Conservation (phyloP, 495 filamentous ascomycete species). For the Annulohypoxylon nitens region DNA sequence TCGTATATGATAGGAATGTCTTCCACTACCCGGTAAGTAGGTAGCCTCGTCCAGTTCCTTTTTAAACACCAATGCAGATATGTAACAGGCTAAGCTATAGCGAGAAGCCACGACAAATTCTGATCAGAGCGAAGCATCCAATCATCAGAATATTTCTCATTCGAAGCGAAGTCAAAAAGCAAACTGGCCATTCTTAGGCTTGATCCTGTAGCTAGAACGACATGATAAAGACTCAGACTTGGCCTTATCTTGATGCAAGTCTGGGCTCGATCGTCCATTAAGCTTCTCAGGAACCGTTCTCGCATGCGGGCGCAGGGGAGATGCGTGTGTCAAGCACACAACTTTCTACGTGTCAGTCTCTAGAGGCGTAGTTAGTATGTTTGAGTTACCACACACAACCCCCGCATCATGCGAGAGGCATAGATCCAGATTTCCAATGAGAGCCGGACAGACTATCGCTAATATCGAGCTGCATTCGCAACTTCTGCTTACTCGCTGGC, state of each 20-base stretch:
- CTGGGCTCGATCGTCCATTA: constrained; percentile 44
- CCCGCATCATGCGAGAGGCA: constrained; percentile 46
- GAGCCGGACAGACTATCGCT: constrained; percentile 38
- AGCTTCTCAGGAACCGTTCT: constrained; percentile 41
- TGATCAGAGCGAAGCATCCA: constrained; percentile 35
- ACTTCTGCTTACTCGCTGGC: constrained; percentile 26
- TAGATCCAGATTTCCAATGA: constrained; percentile 47
- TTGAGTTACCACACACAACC: constrained; percentile 37
- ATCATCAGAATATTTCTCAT: constrained; percentile 17
- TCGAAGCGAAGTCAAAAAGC: constrained; percentile 22
- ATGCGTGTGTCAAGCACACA: constrained; percentile 42
- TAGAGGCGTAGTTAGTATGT: constrained; percentile 41
- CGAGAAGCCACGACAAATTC: constrained; percentile 18
- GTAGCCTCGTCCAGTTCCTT: not conserved
- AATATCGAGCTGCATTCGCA: constrained; percentile 40
- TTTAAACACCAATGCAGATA: constrained; percentile 3
- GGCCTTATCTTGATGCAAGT: constrained; percentile 41
- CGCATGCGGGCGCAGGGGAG: constrained; percentile 44
- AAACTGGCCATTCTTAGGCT: constrained; percentile 22
- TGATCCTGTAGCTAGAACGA: constrained; percentile 22
- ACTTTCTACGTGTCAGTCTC: constrained; percentile 53
- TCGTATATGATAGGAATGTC: constrained; percentile 14
- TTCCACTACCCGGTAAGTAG: not conserved
- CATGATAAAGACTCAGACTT: constrained; percentile 30
- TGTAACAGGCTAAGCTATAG: constrained; percentile 16